phyloP scores from a whole-genome alignment of 139 green algal genomes.

The Zygnema cylindricum region DNA sequence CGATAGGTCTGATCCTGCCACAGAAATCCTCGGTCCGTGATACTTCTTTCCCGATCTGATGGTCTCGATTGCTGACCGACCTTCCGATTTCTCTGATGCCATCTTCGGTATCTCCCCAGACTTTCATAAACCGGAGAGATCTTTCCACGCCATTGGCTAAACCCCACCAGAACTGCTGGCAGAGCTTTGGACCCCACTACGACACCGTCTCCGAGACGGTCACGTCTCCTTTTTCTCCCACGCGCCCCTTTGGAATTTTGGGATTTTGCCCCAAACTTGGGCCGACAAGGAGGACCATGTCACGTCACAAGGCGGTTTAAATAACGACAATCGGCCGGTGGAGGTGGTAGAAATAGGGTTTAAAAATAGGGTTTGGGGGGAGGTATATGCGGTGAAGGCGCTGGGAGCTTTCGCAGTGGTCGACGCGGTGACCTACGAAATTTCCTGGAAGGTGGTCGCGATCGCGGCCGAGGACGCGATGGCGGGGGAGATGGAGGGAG shows the following conservation, averaged over 20 bases:
- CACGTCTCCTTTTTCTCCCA: neutral
- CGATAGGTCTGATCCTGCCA: too few relatives aligned
- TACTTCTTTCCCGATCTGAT: too few relatives aligned
- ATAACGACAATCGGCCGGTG: neutral
- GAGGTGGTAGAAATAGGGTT: slow-evolving; percentile 28
- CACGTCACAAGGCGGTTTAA: neutral
- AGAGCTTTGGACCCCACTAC: neutral
- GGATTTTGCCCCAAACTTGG: slow-evolving; percentile 19
- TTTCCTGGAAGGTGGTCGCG: neutral
- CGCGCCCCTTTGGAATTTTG: slow-evolving; percentile 3
- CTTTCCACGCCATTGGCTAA: neutral
- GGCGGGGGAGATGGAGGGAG: neutral
- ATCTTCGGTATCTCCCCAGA: neutral
- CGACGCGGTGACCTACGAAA: neutral
- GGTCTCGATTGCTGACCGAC: too few relatives aligned
- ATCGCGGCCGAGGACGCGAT: neutral
- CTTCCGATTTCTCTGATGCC: too few relatives aligned
- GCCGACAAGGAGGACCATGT: neutral
- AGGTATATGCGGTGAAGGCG: slow-evolving; percentile 46
- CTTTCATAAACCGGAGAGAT: neutral
- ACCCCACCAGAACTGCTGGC: neutral
- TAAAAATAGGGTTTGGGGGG: neutral
- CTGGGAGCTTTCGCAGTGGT: slow-evolving; percentile 31
- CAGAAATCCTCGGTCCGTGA: too few relatives aligned
- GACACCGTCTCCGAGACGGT: neutral